Conservation (phyloP, 805 yeast genomes). For the Phaffomyces opuntiae region DNA sequence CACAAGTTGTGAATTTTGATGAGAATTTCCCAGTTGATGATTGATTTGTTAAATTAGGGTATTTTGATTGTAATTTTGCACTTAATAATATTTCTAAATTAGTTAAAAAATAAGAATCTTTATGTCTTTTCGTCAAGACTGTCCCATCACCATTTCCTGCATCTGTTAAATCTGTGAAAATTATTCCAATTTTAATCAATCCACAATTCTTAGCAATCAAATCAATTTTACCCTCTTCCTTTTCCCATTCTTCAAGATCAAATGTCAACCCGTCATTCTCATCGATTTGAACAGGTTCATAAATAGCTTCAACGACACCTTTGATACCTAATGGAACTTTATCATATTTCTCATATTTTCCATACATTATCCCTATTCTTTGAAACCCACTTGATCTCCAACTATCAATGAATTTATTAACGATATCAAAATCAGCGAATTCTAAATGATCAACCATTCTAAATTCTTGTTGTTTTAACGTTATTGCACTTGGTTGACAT, state of each 20-base stretch:
- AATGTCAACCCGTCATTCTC: conserved; percentile 81
- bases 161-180: conserved; percentile 87
- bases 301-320: conserved; percentile 89
- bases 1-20: conserved; percentile 91
- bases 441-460: conserved; percentile 98
- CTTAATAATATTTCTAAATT: conserved; percentile 85
- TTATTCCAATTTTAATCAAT: conserved; percentile 66
- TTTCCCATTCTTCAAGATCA: conserved; percentile 42
- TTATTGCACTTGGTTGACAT: conserved; percentile 94
- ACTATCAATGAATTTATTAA: conserved; percentile 78
- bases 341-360: conserved; percentile 70
- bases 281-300: conserved; percentile 86
- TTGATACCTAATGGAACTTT: conserved; percentile 89
- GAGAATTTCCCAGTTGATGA: conserved; percentile 61
- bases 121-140: conserved; percentile 88
- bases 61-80: conserved; percentile 62
- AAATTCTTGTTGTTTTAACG: conserved; percentile 81
- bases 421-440: conserved; percentile 63
- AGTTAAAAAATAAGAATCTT: conserved; percentile 81
- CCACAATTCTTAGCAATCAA: conserved; percentile 53
- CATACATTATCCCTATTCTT: conserved; percentile 80
- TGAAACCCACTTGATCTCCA: conserved; percentile 91
- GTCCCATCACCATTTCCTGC: conserved; percentile 82
- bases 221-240: conserved; percentile 41
- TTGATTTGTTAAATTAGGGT: conserved; percentile 60